Evolutionary conservation across 208 protist genomes (phyloP), one percentile per base, ranked within the genome.

Genomic region (Trypanosoma boissoni): DNA sequence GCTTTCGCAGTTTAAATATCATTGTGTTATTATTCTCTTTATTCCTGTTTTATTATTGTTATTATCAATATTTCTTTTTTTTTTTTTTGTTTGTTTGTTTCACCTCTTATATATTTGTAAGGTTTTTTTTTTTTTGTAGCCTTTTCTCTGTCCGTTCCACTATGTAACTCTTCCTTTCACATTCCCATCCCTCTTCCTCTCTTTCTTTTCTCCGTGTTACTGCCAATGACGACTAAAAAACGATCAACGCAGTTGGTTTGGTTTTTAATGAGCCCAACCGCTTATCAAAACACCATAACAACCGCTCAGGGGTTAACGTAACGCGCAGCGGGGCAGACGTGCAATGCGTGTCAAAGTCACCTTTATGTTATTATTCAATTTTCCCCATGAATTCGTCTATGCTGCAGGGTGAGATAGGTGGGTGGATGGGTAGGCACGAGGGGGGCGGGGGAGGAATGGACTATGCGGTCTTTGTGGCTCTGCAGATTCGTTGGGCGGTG

Each of bases 31-130:
- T 61, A 10, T 59, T 3, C 46, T 49, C 46, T 31, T 2, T 32
- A 23, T 29, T 2, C 14, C 5, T 9, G 27, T 20, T 31, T 26
- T 32, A 28, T n/a, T 23, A 36, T 12, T 16, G 12, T 39, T 39
- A 39, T 39, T 6, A 39, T 52, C 26, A 7, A 4, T 27, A 52
- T 23, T 26, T 12, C 18, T 48, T 29, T 18, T 6, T 45, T 49
- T 29, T 60, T 32, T 60, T 34, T 50, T 31, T 29, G 46, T 60
- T 49, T 60, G 12, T 50, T 60, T 48, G 5, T 60, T 45, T 29
- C 49, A 34, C 29, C 42, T 29, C 14, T 54, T 28, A 31, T 54
- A 34, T 39, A 20, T 16, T 28, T 54, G 18, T 34, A 8, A 31
- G 24, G 34, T n/a, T 20, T 20, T 16, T 54, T 27, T 24, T 16